Evolutionary conservation across 2,329 filamentous ascomycete species (phyloP).

Genomic region (Mollisia scopiformis): DNA sequence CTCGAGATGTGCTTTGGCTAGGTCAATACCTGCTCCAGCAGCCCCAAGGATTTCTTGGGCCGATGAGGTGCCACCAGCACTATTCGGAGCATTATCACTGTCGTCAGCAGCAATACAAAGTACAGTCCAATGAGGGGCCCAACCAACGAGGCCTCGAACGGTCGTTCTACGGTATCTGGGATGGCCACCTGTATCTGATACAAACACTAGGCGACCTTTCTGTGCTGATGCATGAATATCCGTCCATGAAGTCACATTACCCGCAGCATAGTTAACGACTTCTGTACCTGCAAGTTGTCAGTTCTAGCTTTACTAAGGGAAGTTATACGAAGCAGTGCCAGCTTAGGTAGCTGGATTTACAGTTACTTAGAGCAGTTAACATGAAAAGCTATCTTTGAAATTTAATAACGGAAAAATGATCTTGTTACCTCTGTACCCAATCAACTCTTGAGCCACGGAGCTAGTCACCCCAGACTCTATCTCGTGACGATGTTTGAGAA

Average conservation of each 20-base stretch:
- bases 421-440: slow-evolving; percentile 69
- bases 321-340: neutral
- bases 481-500: slow-evolving; percentile 92
- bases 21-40: slow-evolving; percentile 63
- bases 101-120: slow-evolving; percentile 86
- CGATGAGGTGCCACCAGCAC: slow-evolving; percentile 46
- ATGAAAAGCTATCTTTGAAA: no score
- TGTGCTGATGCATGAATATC: slow-evolving; percentile 85
- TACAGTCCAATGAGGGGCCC: slow-evolving; percentile 92
- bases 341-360: neutral
- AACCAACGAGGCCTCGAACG: slow-evolving; percentile 86
- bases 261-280: slow-evolving; percentile 82
- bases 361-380: no score
- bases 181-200: slow-evolving; percentile 91
- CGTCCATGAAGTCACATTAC: slow-evolving; percentile 89
- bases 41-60: slow-evolving; percentile 54
- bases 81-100: slow-evolving; percentile 47
- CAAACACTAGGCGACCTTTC: slow-evolving; percentile 76
- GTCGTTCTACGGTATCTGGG: slow-evolving; percentile 88
- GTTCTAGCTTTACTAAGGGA: neutral
- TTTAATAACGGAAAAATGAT: no score
- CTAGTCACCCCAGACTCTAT: slow-evolving; percentile 90
- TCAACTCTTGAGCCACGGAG: slow-evolving; percentile 89
- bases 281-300: slow-evolving; percentile 34
- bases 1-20: slow-evolving; percentile 79